These are phyloP conservation scores for Metschnikowia lachancei DNA, from an alignment of 805 yeast species.

Conservation along the genomic window DNA sequence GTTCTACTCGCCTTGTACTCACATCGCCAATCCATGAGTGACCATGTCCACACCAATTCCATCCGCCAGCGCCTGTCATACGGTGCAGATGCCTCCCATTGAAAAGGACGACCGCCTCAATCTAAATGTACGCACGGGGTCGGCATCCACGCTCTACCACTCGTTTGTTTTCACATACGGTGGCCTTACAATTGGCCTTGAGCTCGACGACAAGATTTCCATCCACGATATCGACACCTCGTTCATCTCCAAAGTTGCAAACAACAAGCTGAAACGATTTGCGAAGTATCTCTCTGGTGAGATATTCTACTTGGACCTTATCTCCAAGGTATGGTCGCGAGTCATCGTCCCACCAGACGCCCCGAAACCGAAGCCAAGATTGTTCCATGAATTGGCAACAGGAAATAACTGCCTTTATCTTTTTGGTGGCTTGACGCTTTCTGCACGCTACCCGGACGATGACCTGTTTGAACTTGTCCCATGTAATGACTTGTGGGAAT, in stretches of 20 bases:
- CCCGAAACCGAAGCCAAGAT: conserved; percentile 44
- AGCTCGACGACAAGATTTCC: conserved; percentile 38
- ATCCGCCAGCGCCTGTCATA: conserved; percentile 59
- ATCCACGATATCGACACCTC: conserved; percentile 38
- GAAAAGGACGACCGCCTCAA: conserved; percentile 54
- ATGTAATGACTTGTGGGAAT: conserved; percentile 67
- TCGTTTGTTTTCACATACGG: conserved; percentile 65
- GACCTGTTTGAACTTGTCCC: conserved; percentile 38
- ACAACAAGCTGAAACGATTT: conserved; percentile 26
- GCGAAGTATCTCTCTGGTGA: conserved; percentile 57
- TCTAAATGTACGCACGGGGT: conserved; percentile 65
- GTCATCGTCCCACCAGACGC: conserved; percentile 25
- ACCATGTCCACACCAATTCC: conserved; percentile 63
- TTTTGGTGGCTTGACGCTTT: conserved; percentile 60
- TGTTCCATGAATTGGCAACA: conserved; percentile 58
- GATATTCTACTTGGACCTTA: conserved; percentile 55
- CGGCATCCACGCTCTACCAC: conserved; percentile 54
- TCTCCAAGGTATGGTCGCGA: conserved; percentile 57
- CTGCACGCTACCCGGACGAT: conserved; percentile 15
- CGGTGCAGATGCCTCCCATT: conserved; percentile 51
- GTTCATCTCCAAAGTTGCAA: conserved; percentile 32
- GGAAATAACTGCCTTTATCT: conserved; percentile 51
- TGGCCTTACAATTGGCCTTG: conserved; percentile 62
- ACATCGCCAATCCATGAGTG: background rate
- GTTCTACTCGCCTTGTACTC: background rate